These are phyloP conservation scores for Dioszegia crocea DNA, from an alignment of 768 basidiomycete genomes.

Conservation along the genomic window DNA sequence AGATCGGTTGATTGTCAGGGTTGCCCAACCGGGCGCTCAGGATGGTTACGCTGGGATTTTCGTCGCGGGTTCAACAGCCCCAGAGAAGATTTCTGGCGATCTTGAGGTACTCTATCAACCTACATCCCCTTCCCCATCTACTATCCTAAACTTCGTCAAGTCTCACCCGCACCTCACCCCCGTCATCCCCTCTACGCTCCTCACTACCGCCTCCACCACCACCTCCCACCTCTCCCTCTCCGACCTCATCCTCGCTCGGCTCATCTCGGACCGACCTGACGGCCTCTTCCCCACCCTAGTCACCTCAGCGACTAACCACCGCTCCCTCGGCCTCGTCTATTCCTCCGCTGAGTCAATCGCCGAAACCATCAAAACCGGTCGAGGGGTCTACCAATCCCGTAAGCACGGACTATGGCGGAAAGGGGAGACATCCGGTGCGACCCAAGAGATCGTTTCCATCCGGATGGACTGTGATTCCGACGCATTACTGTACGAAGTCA, in stretches of 20 bases:
- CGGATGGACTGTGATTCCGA: constrained; percentile 88
- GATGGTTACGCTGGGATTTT: constrained; percentile 61
- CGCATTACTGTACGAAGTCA: constrained; percentile 81
- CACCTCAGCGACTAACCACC: constrained; percentile 55
- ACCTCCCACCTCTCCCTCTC: constrained; percentile 64
- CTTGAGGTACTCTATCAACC: constrained; percentile 50
- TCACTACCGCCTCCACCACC: constrained; percentile 64
- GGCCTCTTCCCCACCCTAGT: constrained; percentile 91
- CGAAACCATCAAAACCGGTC: constrained; percentile 80
- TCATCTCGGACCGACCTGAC: constrained; percentile 81
- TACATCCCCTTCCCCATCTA: constrained; percentile 58
- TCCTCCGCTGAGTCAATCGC: constrained; percentile 80
- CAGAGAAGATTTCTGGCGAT: constrained; percentile 62
- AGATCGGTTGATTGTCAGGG: constrained; percentile 64
- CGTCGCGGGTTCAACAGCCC: neutral
- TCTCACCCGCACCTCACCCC: constrained; percentile 59
- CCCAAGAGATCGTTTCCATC: constrained; percentile 79
- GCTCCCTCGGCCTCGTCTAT: constrained; percentile 80
- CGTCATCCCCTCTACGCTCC: constrained; percentile 64
- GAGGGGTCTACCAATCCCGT: constrained; percentile 92
- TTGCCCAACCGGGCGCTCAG: constrained; percentile 58
- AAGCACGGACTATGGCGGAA: constrained; percentile 96
- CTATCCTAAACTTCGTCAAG: constrained; percentile 60
- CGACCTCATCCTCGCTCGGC: constrained; percentile 77
- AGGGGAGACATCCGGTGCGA: constrained; percentile 91